Evolutionary conservation across 495 filamentous ascomycete species (phyloP), one percentile per base, ranked within the genome.

Genomic region (Trichocladium uniseriatum): DNA sequence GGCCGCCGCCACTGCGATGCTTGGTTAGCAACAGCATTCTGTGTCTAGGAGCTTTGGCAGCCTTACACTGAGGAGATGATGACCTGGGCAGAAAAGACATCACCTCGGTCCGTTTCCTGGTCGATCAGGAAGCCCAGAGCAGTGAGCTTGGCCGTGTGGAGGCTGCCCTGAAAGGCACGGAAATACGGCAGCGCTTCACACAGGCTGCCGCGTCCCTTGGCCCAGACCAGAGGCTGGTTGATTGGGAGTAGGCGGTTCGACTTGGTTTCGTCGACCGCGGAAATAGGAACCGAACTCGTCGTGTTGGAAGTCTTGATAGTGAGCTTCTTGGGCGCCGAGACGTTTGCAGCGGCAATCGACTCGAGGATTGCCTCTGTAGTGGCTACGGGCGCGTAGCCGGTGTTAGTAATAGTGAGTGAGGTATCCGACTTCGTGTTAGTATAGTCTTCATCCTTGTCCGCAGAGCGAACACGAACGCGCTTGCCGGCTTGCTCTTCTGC

Each of bases 171-270:
- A 31, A 78, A 77, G 3, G 73, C 56, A 0, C 70, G 72, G 61
- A 79, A 90, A 65, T 83, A 90, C 0, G 75, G 71, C 1, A 90
- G 58, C 1, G 80, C 71, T 56, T 90, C 84, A 51, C 78, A 83
- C 4, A 92, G 58, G 0, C 73, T 74, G 13, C 79, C 75, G 7
- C 88, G 77, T 34, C 55, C 67, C 60, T 83, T 64, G 24, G 83
- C 70, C 79, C 80, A 86, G 0, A 57, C 38, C 7, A 28, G 3
- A 8, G 52, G 52, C 21, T 36, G 31, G 7, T 39, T 40, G 2
- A 10, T 6, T 5, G 52, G 2, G 1, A n/a, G 19, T 11, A 36
- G 40, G 9, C 34, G 18, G 18, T 10, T 22, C 6, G 5, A 1
- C 15, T 13, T 13, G 4, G 29, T n/a, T n/a, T 37, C 14, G 39